Conservation (phyloP, 371 early-diverging fungal species). For the Mortierella sp. region DNA sequence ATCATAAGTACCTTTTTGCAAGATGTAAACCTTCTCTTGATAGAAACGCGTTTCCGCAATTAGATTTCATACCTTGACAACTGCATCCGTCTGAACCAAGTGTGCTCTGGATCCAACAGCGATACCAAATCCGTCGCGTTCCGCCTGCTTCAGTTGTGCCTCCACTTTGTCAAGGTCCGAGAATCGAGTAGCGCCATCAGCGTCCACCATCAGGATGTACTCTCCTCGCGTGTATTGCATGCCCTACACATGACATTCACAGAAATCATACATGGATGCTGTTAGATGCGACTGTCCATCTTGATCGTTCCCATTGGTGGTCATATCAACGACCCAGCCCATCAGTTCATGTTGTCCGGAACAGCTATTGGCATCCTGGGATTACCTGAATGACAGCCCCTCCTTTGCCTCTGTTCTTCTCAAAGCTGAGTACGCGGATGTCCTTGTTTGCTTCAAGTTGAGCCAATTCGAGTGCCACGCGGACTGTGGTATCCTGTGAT, state of each 20-base stretch:
- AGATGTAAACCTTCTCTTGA: too few species aligned
- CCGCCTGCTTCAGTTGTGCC: slow-evolving; percentile 52
- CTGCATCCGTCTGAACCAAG: slow-evolving; percentile 87
- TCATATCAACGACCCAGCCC: too few species aligned
- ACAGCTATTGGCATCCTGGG: background rate
- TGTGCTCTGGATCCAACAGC: slow-evolving; percentile 93
- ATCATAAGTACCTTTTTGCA: too few species aligned
- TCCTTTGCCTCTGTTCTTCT: slow-evolving; percentile 93
- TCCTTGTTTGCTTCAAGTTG: slow-evolving; percentile 61
- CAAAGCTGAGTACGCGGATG: slow-evolving; percentile 81
- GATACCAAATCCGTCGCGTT: slow-evolving; percentile 67
- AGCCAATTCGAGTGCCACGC: slow-evolving; percentile 76
- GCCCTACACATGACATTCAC: slow-evolving; percentile 64
- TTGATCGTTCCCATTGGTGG: background rate
- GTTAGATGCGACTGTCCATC: background rate
- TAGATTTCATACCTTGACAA: slow-evolving; percentile 92
- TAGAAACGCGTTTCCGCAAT: too few species aligned
- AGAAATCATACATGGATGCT: too few species aligned
- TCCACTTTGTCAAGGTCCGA: slow-evolving; percentile 80
- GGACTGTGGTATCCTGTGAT: slow-evolving; percentile 79
- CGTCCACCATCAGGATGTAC: slow-evolving; percentile 90
- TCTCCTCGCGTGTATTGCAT: slow-evolving; percentile 85
- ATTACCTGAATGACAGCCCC: slow-evolving; percentile 92
- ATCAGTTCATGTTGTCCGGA: too few species aligned
- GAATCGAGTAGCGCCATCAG: slow-evolving; percentile 95